Evolutionary conservation across 179 eudicot genomes (phyloP), one percentile per base, ranked within the genome.

Genomic region (Spinacia oleracea): DNA sequence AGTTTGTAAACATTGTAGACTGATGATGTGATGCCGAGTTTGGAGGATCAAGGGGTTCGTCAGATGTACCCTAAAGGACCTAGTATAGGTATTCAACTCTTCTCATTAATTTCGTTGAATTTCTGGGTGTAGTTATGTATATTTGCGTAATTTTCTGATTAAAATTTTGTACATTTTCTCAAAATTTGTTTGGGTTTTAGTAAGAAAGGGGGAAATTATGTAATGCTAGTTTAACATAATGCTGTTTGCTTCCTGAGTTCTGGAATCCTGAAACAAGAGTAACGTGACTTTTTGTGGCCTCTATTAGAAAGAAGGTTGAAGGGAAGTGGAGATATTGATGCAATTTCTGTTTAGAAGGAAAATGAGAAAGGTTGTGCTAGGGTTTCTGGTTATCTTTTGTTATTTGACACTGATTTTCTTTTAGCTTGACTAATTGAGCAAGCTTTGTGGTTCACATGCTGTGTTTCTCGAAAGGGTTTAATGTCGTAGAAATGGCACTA

Each of bases 1-100:
- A 20, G 5, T 53, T 53, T 53, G n/a, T 1, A 38, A 20, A 18
- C 48, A 60, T 66, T 82, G 85, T 79, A 94, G 97, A 93, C 98
- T 5, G 98, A 95, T 86, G 93, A 93, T 86, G 91, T 88, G 70
- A 79, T 91, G 66, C 98, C 98, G 0, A 89, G 87, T 84, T 85
- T 95, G 80, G 98, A 93, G 83, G 98, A 93, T 73, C 98, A 95
- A 84, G 97, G 97, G 32, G 98, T 95, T 46, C 91, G 95, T 12
- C 97, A 93, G 21, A 80, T 95, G 83, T 93, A 95, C 77, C 97
- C 98, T 7, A 90, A 87, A 85, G 93, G 91, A 21, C 90, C 92
- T 55, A 91, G 86, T 88, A 81, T 93, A 67, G 97, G 98, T 94
- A 87, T 72, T 0, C 63, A 20, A 53, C 59, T 27, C 21, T 48